Evolutionary conservation across 2,329 filamentous ascomycete species (phyloP).

Genomic region (Sarocladium kiliense): DNA sequence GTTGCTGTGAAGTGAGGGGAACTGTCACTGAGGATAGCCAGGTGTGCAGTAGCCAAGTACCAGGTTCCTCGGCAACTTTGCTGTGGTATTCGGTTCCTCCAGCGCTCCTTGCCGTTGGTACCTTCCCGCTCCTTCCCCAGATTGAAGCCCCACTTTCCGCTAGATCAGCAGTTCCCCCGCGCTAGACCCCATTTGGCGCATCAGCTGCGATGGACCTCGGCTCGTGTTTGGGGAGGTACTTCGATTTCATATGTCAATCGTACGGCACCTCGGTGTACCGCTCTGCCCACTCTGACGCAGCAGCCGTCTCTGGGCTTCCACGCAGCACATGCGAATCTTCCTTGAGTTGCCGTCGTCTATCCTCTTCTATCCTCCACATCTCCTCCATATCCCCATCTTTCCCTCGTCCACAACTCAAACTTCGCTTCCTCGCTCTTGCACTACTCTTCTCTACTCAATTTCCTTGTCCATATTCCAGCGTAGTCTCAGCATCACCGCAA

Average conservation of each 20-base stretch:
- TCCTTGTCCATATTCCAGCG: neutral
- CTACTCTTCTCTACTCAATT: neutral
- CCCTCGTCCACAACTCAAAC: neutral
- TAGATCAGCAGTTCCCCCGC: slow-evolving; percentile 4
- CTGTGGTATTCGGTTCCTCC: too few species aligned
- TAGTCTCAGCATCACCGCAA: slow-evolving; percentile 2
- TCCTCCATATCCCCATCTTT: neutral
- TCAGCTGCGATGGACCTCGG: slow-evolving; percentile 5
- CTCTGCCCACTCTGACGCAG: neutral
- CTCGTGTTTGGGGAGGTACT: neutral
- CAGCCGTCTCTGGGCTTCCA: neutral
- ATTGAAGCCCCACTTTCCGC: neutral
- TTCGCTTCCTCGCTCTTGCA: neutral
- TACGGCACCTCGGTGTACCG: neutral
- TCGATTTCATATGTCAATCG: neutral
- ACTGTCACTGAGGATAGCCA: neutral
- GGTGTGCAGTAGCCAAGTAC: too few species aligned
- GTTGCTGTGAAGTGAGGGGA: too few species aligned
- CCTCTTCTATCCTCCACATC: neutral
- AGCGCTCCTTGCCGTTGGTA: neutral
- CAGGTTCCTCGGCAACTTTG: neutral
- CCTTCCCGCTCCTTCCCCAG: slow-evolving; percentile 7
- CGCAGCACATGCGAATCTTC: neutral
- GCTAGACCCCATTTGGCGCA: neutral
- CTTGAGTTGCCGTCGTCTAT: neutral